Base-by-base conservation (phyloP, 176 grass and related monocot species). In the Carex parvula region DNA sequence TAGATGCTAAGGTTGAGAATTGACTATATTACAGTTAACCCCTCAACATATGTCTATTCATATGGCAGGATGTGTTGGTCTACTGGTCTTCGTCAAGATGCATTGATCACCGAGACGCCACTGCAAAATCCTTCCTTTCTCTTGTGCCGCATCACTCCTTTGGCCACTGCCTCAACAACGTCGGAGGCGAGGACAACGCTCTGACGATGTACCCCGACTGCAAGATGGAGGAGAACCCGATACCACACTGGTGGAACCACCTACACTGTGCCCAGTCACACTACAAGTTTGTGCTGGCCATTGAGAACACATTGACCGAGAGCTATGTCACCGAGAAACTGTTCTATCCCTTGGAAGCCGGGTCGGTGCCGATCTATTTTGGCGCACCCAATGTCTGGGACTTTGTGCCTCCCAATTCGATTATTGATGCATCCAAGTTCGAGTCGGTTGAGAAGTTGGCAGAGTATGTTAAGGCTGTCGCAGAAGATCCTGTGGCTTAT, bases 71-170 rank as follows among this genome's bases (percentile, higher is more conserved):
- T 50, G 72, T 70, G 41, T 82, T 92, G 32, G 82, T 92, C 42
- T 92, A 92, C 82, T 92, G 90, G 90, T 89, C 90, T 60, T 92
- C 90, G 26, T 89, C 90, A 9, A 66, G 90, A 30, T 92, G 90
- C 76, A 72, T 92, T 17, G 57, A 58, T 44, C 76, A 85, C 6
- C 76, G 90, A 4, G 83, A 92, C 30, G 20, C 57, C 30, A 87
- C 86, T 29, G 85, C 87, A 7, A 82, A 30, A 62, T 79, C 59
- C 61, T 64, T 92, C 55, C 53, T 92, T 6, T 85, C 85, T 41
- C 87, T 82, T 71, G 12, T 92, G 13, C 53, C 85, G 0, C 57
- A 76, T 46, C 90, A 92, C 78, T 92, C 85, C 52, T 92, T 92
- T 44, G 90, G 90, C 17, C 77, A 60, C 33, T 92, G 87, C 60